Conservation (phyloP, 768 basidiomycete genomes). For the Gloeopeniophorella convolvens region DNA sequence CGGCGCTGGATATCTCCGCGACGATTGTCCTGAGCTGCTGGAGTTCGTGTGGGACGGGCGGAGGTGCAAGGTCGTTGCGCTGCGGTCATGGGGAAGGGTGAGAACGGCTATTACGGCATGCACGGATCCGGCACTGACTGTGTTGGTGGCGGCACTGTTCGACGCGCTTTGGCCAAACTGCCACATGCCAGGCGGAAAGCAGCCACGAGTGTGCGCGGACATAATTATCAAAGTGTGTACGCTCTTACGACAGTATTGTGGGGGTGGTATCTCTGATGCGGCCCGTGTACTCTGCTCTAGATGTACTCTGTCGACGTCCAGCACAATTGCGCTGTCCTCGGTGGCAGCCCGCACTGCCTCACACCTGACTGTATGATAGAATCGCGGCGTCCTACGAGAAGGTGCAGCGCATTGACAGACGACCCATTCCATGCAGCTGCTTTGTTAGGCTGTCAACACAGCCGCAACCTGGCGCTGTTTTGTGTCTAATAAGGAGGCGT, state of each 20-base stretch:
- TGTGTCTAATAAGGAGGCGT: not conserved
- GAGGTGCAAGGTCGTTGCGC: not conserved
- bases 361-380: not conserved
- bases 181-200: too few species aligned
- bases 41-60: constrained; percentile 1
- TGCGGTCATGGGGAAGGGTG: not conserved
- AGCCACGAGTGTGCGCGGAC: too few species aligned
- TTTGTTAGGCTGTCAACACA: not conserved
- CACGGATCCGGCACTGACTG: not conserved
- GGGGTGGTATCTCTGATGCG: not conserved
- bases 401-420: not conserved
- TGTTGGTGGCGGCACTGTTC: too few species aligned
- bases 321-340: too few species aligned
- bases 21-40: constrained; percentile 1
- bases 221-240: too few species aligned
- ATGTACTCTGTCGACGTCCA: not conserved
- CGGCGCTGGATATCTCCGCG: not conserved
- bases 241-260: too few species aligned
- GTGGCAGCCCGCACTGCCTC: not conserved
- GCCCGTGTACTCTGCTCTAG: not conserved
- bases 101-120: not conserved
- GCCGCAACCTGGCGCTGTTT: not conserved
- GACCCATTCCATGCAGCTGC: not conserved
- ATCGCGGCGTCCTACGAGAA: too few species aligned
- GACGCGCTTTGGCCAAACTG: too few species aligned